Evolutionary conservation across 148 eudicot species (phyloP).

Genomic region (Fagopyrum homotropicum): DNA sequence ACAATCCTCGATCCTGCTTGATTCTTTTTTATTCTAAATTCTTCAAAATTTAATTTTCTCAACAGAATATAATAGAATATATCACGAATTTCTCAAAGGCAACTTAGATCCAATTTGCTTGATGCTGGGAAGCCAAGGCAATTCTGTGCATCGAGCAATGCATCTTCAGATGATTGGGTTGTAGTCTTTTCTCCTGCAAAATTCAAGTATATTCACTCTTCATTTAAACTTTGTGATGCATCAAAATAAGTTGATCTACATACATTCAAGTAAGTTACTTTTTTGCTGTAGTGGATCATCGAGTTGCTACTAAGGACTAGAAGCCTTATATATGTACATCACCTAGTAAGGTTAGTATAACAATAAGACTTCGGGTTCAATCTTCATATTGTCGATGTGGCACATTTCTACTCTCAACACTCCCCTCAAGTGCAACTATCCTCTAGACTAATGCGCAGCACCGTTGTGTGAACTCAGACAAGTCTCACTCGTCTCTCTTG

Average conservation of each 20-base stretch:
- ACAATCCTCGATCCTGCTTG: no score
- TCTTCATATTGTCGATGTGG: no score
- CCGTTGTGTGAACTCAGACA: conserved; percentile 59
- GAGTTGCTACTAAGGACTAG: conserved; percentile 49
- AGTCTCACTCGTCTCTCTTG: conserved; percentile 53
- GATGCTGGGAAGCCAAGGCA: not conserved
- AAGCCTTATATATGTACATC: conserved; percentile 73
- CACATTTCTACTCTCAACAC: no score
- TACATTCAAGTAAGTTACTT: conserved; percentile 5
- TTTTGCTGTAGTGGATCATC: conserved; percentile 44
- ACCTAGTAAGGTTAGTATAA: conserved; percentile 63
- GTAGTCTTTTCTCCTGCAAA: conserved; percentile 85
- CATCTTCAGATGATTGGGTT: conserved; percentile 68
- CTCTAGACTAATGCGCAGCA: conserved; percentile 29
- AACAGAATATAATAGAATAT: no score
- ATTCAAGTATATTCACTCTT: conserved; percentile 21
- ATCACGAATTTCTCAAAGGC: not conserved
- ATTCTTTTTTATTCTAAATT: no score
- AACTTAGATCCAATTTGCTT: not conserved
- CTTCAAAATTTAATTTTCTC: no score
- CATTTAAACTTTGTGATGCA: not conserved
- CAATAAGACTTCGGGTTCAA: no score
- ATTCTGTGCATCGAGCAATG: no score
- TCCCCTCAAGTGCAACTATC: no score
- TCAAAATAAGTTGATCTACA: not conserved